Evolutionary conservation across 2,329 filamentous ascomycete genomes (phyloP).

Genomic region (Ascochyta viciae-villosae): DNA sequence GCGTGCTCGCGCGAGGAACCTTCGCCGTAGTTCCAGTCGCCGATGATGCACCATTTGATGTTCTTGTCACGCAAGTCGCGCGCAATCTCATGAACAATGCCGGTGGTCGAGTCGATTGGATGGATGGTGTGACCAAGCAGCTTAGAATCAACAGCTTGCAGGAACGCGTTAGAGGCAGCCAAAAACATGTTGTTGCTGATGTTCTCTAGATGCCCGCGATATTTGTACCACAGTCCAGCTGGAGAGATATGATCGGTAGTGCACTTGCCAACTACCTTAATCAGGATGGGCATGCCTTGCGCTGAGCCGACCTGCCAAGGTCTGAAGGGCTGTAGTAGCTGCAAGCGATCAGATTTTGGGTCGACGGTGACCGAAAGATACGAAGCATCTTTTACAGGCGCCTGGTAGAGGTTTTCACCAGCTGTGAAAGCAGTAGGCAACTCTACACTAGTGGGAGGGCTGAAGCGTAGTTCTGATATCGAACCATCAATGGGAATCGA

Average conservation of each 20-base stretch:
- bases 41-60: constrained; percentile 44
- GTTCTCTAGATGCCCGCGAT: constrained; percentile 51
- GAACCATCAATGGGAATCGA: constrained; percentile 17
- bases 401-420: constrained; percentile 37
- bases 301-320: constrained; percentile 36
- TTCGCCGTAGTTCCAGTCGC: constrained; percentile 43
- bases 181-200: constrained; percentile 50
- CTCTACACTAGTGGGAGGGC: too few relatives aligned
- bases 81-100: constrained; percentile 39
- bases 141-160: constrained; percentile 23
- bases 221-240: constrained; percentile 51
- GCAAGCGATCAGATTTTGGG: constrained; percentile 35
- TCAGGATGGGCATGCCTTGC: constrained; percentile 34
- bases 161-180: constrained; percentile 42
- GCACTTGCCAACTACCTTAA: constrained; percentile 50
- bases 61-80: constrained; percentile 27
- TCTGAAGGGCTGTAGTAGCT: constrained; percentile 25
- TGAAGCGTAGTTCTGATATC: too few relatives aligned
- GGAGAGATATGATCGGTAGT: constrained; percentile 53
- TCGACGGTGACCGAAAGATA: constrained; percentile 36
- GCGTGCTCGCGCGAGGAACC: constrained; percentile 18
- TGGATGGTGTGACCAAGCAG: constrained; percentile 40
- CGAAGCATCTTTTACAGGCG: constrained; percentile 24
- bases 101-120: constrained; percentile 16
- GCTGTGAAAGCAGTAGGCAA: constrained; percentile 24